These are phyloP conservation scores for Phyllosticta ampelicida DNA, from an alignment of 2,329 filamentous ascomycete genomes.

Conservation along the genomic window DNA sequence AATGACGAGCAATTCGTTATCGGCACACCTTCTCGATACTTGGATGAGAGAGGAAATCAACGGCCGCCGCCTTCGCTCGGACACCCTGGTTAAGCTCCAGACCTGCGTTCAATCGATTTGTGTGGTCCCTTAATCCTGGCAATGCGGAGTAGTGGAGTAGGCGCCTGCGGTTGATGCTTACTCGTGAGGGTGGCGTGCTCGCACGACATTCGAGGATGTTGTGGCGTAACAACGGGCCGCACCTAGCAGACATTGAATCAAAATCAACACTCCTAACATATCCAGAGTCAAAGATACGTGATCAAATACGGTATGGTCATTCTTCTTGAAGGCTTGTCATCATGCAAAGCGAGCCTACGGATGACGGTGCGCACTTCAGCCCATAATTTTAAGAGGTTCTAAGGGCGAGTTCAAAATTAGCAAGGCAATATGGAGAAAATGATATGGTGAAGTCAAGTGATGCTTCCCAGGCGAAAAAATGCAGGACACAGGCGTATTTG, in stretches of 20 bases:
- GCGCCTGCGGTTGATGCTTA: slow-evolving; percentile 3
- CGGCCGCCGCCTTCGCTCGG: neutral
- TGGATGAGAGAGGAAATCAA: slow-evolving; percentile 1
- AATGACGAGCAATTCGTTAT: slow-evolving; percentile 2
- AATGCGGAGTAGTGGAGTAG: neutral
- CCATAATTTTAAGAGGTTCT: too few relatives aligned
- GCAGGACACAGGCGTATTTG: neutral
- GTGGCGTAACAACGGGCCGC: slow-evolving; percentile 4
- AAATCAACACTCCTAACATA: neutral
- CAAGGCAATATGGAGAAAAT: too few relatives aligned
- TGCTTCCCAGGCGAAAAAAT: too few relatives aligned
- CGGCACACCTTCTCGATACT: neutral
- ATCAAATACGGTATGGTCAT: too few relatives aligned
- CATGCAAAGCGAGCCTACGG: too few relatives aligned
- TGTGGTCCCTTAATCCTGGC: neutral
- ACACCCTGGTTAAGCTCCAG: neutral
- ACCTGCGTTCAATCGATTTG: neutral
- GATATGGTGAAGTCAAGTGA: too few relatives aligned
- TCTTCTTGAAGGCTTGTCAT: too few relatives aligned
- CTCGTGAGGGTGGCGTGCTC: slow-evolving; percentile 9
- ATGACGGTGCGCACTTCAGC: too few relatives aligned
- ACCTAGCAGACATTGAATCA: neutral
- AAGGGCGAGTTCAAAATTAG: too few relatives aligned
- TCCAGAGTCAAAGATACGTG: too few relatives aligned
- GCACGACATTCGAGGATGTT: slow-evolving; percentile 7